Conservation (phyloP, 2,329 filamentous ascomycete genomes). For the Mycogone perniciosa region DNA sequence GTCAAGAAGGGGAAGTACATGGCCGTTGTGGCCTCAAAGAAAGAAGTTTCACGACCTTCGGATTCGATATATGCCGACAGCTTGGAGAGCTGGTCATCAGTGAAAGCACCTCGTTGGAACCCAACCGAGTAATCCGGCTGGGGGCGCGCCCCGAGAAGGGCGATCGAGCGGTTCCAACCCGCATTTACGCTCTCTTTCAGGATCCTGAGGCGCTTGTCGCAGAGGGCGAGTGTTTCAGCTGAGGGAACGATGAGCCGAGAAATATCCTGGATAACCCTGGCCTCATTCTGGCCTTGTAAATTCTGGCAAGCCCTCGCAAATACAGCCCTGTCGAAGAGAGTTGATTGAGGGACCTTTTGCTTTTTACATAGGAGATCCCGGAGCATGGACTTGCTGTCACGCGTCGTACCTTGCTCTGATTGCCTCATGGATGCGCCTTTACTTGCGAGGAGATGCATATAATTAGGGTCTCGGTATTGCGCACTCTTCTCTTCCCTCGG, state of each 20-base stretch:
- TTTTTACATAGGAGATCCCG: conserved; percentile 23
- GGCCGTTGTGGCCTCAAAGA: conserved; percentile 35
- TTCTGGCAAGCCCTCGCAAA: conserved; percentile 29
- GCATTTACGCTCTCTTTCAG: conserved; percentile 37
- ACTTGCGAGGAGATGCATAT: conserved; percentile 28
- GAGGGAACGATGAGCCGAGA: conserved; percentile 32
- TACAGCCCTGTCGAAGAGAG: conserved; percentile 32
- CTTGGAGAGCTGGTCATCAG: conserved; percentile 34
- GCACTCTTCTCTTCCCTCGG: conserved; percentile 31
- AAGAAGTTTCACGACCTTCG: conserved; percentile 30
- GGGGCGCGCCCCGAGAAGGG: conserved; percentile 29
- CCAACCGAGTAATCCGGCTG: conserved; percentile 40
- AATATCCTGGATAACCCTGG: conserved; percentile 33
- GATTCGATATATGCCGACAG: conserved; percentile 32
- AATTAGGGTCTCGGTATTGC: conserved; percentile 27
- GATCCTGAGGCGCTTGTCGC: conserved; percentile 24
- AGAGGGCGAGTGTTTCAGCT: conserved; percentile 27
- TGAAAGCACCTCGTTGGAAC: conserved; percentile 37
- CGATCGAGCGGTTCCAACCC: conserved; percentile 35
- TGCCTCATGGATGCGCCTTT: conserved; percentile 34
- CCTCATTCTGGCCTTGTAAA: conserved; percentile 26
- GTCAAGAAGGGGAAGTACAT: conserved; percentile 47
- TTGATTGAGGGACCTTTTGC: conserved; percentile 26
- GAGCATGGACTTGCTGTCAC: neutral
- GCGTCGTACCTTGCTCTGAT: conserved; percentile 8